These are phyloP conservation scores for Sphenostylis stenocarpa DNA, from an alignment of 306 rosid genomes.

Conservation along the genomic window DNA sequence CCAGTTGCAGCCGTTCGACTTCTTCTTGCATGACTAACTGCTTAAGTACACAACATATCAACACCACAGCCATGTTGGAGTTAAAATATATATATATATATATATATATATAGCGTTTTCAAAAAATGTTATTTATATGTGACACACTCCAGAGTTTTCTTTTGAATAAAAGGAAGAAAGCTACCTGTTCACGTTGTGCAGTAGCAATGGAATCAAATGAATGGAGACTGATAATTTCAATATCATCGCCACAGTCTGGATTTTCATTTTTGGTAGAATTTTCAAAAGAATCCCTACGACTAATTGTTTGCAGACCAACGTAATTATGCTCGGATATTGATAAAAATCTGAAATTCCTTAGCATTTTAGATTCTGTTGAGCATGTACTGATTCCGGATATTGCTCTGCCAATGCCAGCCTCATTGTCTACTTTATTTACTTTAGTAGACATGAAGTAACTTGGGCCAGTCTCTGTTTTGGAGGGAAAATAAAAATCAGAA, in stretches of 20 bases:
- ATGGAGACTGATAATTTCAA: constrained; percentile 39
- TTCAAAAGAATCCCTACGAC: constrained; percentile 31
- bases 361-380: constrained; percentile 32
- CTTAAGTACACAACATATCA: constrained; percentile 29
- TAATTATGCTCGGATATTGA: constrained; percentile 52
- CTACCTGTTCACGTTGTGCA: constrained; percentile 59
- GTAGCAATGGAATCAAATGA: constrained; percentile 48
- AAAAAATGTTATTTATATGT: not conserved
- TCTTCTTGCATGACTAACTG: constrained; percentile 63
- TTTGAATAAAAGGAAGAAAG: not conserved
- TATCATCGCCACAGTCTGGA: constrained; percentile 40
- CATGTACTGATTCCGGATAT: constrained; percentile 40
- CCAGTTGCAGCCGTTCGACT: constrained; percentile 63
- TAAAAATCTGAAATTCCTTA: constrained; percentile 41
- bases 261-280: constrained; percentile 32
- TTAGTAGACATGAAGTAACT: constrained; percentile 35
- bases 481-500: constrained; percentile 25
- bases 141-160: not conserved
- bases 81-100: too few species aligned
- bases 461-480: constrained; percentile 45
- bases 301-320: constrained; percentile 45
- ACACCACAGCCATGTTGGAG: constrained; percentile 8
- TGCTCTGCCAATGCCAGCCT: constrained; percentile 37
- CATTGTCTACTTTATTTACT: constrained; percentile 34
- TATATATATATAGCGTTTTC: not conserved